These are phyloP conservation scores for Apiospora aurea DNA, from an alignment of 2,329 filamentous ascomycete species.

Conservation along the genomic window DNA sequence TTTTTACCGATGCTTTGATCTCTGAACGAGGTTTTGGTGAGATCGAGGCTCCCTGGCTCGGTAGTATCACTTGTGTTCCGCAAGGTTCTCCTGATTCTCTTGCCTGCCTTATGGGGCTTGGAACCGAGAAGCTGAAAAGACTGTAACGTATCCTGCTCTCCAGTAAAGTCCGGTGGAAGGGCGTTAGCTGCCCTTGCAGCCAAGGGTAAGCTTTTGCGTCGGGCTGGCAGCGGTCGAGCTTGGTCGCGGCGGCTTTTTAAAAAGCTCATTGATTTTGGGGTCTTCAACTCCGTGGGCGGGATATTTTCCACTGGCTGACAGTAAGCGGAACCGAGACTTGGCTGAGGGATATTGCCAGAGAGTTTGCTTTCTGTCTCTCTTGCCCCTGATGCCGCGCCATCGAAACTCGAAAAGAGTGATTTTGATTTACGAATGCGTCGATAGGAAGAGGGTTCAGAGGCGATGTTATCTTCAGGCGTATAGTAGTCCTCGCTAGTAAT, in stretches of 20 bases:
- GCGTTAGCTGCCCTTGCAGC: conserved; percentile 22
- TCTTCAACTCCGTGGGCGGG: conserved; percentile 44
- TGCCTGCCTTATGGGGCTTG: conserved; percentile 44
- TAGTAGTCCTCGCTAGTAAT: conserved; percentile 51
- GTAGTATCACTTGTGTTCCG: conserved; percentile 57
- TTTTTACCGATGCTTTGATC: conserved; percentile 54
- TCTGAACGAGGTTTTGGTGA: conserved; percentile 30
- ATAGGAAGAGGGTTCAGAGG: conserved; percentile 56
- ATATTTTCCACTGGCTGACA: conserved; percentile 40
- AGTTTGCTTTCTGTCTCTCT: neutral
- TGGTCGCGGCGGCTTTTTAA: conserved; percentile 45
- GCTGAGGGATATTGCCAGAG: neutral
- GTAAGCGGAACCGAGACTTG: neutral
- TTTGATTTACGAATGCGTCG: conserved; percentile 60
- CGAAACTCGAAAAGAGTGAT: conserved; percentile 58
- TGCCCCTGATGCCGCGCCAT: neutral
- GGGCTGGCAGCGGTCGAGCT: neutral
- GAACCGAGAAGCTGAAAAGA: conserved; percentile 54
- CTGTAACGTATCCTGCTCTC: conserved; percentile 37
- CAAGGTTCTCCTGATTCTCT: conserved; percentile 50
- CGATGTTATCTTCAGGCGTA: conserved; percentile 55
- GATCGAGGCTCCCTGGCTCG: conserved; percentile 27
- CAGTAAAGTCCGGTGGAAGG: conserved; percentile 34
- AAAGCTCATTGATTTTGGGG: conserved; percentile 64
- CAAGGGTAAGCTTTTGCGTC: conserved; percentile 22